Conservation (phyloP, 495 filamentous ascomycete genomes). For the Aspergillus kassunensis region DNA sequence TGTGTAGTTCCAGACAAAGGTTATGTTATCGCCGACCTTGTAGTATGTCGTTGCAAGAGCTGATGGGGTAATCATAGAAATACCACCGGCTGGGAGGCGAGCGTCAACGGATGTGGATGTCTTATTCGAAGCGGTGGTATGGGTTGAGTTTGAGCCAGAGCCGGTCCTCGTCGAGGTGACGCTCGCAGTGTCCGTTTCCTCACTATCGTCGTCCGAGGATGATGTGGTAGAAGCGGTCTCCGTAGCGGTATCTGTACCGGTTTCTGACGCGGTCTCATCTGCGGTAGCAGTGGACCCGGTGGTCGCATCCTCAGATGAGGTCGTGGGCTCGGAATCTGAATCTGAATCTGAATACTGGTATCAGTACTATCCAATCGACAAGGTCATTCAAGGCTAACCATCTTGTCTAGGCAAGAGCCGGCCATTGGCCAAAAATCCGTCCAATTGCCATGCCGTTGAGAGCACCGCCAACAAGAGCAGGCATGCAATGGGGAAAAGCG, state of each 20-base stretch:
- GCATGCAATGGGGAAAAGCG: slow-evolving; percentile 29
- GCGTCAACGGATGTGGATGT: slow-evolving; percentile 56
- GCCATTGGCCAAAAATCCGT: slow-evolving; percentile 27
- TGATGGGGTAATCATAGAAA: slow-evolving; percentile 77
- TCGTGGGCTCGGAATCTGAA: slow-evolving; percentile 19
- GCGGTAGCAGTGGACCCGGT: slow-evolving; percentile 21
- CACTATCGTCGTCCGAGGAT: not conserved
- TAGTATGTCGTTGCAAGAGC: slow-evolving; percentile 65
- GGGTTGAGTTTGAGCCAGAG: slow-evolving; percentile 24
- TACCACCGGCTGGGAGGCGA: slow-evolving; percentile 62
- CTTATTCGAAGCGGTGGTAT: slow-evolving; percentile 33
- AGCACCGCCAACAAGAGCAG: slow-evolving; percentile 44
- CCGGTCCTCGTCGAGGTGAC: slow-evolving; percentile 24
- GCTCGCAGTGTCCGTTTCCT: slow-evolving; percentile 21
- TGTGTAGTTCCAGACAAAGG: slow-evolving; percentile 95
- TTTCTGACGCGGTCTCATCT: slow-evolving; percentile 18
- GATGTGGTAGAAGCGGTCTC: slow-evolving; percentile 11
- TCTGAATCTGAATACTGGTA: not conserved
- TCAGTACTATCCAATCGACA: not conserved
- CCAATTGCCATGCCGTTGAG: slow-evolving; percentile 47
- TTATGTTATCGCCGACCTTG: slow-evolving; percentile 82
- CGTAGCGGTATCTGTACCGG: slow-evolving; percentile 19
- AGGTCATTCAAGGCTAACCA: slow-evolving; percentile 19
- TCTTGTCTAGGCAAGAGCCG: slow-evolving; percentile 32
- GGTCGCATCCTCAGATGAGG: slow-evolving; percentile 19